A percentile compares a stretch with the other conserved stretches of the same genome.
Conservation (phyloP, 805 yeast genomes). For the Hanseniaspora vineae region DNA sequence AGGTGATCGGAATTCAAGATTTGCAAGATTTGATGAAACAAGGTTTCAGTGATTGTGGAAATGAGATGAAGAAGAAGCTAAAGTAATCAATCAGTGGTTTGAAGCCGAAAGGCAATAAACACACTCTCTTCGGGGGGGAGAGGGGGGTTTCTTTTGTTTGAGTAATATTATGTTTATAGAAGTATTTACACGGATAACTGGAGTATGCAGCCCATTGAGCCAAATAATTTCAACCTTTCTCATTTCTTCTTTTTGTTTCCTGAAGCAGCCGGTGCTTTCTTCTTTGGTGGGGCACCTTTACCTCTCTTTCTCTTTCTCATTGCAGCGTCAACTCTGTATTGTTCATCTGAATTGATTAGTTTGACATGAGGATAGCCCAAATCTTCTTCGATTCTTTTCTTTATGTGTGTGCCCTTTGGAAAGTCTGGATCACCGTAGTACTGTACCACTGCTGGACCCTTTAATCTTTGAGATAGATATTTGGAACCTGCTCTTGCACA, state of each 20-base stretch:
- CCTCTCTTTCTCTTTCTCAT: conserved; percentile 68
- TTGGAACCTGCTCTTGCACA: conserved; percentile 60
- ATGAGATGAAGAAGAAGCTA: neutral
- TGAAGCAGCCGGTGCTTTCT: conserved; percentile 29
- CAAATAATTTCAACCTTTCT: no score
- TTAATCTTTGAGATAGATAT: conserved; percentile 50
- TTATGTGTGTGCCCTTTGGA: conserved; percentile 49
- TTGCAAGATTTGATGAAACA: conserved; percentile 11
- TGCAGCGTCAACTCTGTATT: conserved; percentile 52
- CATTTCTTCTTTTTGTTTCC: neutral
- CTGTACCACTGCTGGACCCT: conserved; percentile 55
- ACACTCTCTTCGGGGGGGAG: no score
- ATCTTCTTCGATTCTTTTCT: conserved; percentile 14
- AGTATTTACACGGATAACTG: conserved; percentile 6
- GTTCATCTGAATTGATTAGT: conserved; percentile 57
- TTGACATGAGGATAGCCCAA: conserved; percentile 33
- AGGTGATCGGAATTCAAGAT: conserved; percentile 18
- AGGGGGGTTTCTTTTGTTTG: neutral
- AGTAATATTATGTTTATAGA: conserved; percentile 1
- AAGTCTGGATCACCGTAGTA: conserved; percentile 69
- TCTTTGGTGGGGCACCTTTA: conserved; percentile 78
- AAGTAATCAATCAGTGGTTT: no score
- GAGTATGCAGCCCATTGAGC: neutral
- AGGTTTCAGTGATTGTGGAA: neutral
- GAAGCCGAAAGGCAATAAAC: neutral